Evolutionary conservation across 345 rosid genomes (phyloP), one percentile per base, ranked within the genome.

Genomic region (Eucalyptus regnans): DNA sequence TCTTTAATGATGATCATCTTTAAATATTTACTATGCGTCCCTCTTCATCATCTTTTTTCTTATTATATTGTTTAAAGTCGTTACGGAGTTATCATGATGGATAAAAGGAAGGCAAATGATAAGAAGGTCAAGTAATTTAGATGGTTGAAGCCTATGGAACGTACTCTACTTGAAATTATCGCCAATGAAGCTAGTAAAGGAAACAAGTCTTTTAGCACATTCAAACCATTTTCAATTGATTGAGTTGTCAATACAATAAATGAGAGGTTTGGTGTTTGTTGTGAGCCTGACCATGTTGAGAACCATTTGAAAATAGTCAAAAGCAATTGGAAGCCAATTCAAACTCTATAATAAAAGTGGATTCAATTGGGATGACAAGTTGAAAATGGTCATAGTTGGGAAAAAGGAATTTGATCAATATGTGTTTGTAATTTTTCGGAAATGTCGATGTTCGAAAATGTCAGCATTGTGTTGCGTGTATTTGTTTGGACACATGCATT

Each of bases 371-470:
- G 29, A 58, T 58, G 29, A 23, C 64, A 58, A 58, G 29, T 56
- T 58, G 64, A 58, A 58, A 10, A 58, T 58, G 6, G 29, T 58
- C 29, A 58, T 8, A 52, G 9, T 0, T 13, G 2, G 76, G 10
- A n/a, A 64, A 64, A 64, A n/a, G 2, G 71, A n/a, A 64, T 12
- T 64, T 4, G 10, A 64, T 29, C 9, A 64, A 64, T 4, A 64
- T n/a, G 71, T 25, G 37, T 12, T 0, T 0, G 9, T 6, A 52
- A 52, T 52, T 52, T 52, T 52, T 52, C 0, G 2, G 2, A 52
- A 44, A 44, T 44, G 9, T 43, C 8, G 7, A 6, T 43, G 44
- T 43, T 43, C 46, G 8, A 44, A 43, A 52, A 52, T 52, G 23
- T 52, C 8, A 52, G 58, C 10, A 52, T 52, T 52, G 23, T 52